Conservation (phyloP, 208 protist genomes). For the Leishmania tarentolae region DNA sequence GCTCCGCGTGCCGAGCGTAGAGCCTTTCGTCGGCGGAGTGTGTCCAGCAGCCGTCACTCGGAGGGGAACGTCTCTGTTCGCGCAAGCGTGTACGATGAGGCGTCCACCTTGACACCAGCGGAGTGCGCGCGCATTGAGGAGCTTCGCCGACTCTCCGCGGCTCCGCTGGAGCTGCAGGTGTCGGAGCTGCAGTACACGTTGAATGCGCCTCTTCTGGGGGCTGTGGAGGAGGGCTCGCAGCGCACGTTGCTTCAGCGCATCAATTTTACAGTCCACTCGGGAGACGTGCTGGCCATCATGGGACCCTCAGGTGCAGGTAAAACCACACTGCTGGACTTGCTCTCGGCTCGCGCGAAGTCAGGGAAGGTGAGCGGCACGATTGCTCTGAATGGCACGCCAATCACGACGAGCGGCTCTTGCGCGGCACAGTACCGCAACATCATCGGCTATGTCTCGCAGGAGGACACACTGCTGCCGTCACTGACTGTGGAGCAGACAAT, state of each 20-base stretch:
- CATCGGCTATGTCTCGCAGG: slow-evolving; percentile 92
- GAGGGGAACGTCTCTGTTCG: slow-evolving; percentile 28
- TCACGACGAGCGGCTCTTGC: slow-evolving; percentile 29
- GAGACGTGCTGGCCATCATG: slow-evolving; percentile 90
- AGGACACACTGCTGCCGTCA: slow-evolving; percentile 88
- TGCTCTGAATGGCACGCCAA: slow-evolving; percentile 70
- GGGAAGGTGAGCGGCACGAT: slow-evolving; percentile 59
- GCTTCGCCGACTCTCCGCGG: slow-evolving; percentile 43
- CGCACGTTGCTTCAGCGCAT: slow-evolving; percentile 74
- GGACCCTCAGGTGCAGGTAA: slow-evolving; percentile 90
- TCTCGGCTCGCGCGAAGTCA: slow-evolving; percentile 67
- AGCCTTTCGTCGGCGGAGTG: not conserved
- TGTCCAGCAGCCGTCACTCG: slow-evolving; percentile 12
- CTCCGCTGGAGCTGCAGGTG: slow-evolving; percentile 58
- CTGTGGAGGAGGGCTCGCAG: slow-evolving; percentile 25
- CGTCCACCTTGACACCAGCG: slow-evolving; percentile 25
- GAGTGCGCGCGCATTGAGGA: slow-evolving; percentile 38
- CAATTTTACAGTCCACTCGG: slow-evolving; percentile 73
- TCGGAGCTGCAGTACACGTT: slow-evolving; percentile 68
- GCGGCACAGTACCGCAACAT: slow-evolving; percentile 76
- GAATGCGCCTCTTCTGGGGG: slow-evolving; percentile 40
- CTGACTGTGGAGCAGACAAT: slow-evolving; percentile 90
- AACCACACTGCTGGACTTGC: slow-evolving; percentile 89
- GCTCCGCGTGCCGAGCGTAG: slow-evolving; percentile 14
- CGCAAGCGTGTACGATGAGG: slow-evolving; percentile 36